phyloP scores from a whole-genome alignment of 2,329 filamentous ascomycete genomes.

The Coleophoma eucalyptorum region DNA sequence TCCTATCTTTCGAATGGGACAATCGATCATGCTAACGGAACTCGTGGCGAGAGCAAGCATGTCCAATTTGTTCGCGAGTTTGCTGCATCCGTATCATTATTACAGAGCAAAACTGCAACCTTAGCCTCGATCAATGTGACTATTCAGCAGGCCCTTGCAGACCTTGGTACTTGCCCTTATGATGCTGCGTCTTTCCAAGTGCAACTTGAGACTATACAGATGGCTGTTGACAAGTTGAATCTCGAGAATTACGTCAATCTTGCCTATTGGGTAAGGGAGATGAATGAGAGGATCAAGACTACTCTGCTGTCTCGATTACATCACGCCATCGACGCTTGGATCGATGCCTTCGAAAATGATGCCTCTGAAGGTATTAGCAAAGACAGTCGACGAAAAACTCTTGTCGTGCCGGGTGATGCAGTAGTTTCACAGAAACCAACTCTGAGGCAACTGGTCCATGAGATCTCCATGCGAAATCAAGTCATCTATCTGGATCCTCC shows the following conservation, averaged over 20 bases:
- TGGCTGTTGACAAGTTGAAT: constrained; percentile 92
- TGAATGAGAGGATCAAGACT: constrained; percentile 81
- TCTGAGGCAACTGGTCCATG: constrained; percentile 75
- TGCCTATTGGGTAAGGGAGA: constrained; percentile 79
- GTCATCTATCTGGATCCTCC: constrained; percentile 96
- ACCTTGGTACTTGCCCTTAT: constrained; percentile 83
- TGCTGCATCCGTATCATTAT: constrained; percentile 76
- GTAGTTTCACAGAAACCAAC: constrained; percentile 52
- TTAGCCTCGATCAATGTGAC: constrained; percentile 77
- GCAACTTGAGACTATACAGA: constrained; percentile 81
- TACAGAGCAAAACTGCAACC: constrained; percentile 83
- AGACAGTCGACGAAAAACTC: constrained; percentile 48
- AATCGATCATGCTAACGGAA: constrained; percentile 53
- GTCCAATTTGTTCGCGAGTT: constrained; percentile 96
- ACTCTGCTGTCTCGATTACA: constrained; percentile 80
- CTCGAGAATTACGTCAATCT: constrained; percentile 95
- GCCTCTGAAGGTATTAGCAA: constrained; percentile 35
- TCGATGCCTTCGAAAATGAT: constrained; percentile 72
- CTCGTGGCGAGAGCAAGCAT: constrained; percentile 80
- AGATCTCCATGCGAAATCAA: constrained; percentile 97
- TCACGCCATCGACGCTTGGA: constrained; percentile 82
- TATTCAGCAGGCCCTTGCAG: constrained; percentile 74
- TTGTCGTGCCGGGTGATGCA: constrained; percentile 36
- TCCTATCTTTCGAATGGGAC: constrained; percentile 54
- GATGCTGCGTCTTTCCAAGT: constrained; percentile 74